phyloP scores from a whole-genome alignment of 257 asterid genomes.

The Echium plantagineum region DNA sequence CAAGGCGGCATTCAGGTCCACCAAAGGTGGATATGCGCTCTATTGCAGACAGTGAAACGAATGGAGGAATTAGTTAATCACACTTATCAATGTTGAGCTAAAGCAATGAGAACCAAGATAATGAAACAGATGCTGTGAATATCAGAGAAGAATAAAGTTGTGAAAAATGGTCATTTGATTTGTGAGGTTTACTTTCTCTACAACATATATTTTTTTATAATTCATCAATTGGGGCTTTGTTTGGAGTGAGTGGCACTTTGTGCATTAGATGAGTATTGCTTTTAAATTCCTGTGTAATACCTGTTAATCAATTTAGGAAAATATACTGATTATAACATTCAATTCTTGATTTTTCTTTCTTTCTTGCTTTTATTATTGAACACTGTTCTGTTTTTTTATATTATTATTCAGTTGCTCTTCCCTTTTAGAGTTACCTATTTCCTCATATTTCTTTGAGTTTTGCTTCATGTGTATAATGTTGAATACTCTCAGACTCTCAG shows the following conservation, averaged over 20 bases:
- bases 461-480: no score
- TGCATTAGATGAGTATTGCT: neutral
- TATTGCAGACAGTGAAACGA: neutral
- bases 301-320: neutral
- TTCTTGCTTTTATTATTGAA: no score
- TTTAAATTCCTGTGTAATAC: neutral
- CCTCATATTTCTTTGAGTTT: no score
- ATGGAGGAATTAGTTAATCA: conserved; percentile 2
- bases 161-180: neutral
- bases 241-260: neutral
- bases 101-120: neutral
- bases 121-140: neutral
- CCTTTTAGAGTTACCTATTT: no score
- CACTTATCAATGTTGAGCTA: neutral
- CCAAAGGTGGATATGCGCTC: conserved; percentile 21
- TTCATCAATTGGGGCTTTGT: conserved; percentile 1
- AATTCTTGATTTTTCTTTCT: no score
- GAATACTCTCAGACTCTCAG: no score
- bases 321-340: neutral
- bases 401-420: no score
- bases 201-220: neutral
- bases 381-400: neutral
- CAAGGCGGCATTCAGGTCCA: conserved; percentile 51
- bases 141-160: neutral
- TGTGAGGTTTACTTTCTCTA: neutral